These are phyloP conservation scores for Yarrowia keelungensis DNA, from an alignment of 805 yeast genomes.

Conservation along the genomic window DNA sequence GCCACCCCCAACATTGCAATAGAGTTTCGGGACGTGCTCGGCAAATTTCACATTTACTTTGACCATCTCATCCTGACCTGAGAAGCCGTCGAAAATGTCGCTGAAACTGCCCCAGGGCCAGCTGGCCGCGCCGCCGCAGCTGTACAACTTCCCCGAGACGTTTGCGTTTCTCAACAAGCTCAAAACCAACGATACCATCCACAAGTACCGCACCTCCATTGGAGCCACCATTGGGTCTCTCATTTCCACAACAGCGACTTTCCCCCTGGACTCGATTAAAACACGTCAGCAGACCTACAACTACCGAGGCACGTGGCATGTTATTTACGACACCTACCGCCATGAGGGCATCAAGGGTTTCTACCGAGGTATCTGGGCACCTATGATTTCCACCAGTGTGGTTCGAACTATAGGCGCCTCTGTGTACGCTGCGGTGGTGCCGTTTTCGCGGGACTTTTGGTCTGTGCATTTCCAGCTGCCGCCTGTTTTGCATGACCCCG, in stretches of 20 bases:
- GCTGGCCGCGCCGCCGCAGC: constrained; percentile 17
- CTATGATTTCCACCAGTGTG: constrained; percentile 65
- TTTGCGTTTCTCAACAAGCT: constrained; percentile 23
- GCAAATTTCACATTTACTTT: constrained; percentile 26
- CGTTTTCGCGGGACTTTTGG: constrained; percentile 42
- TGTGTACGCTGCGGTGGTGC: constrained; percentile 64
- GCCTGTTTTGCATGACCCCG: constrained; percentile 24
- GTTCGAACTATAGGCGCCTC: constrained; percentile 72
- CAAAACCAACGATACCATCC: constrained; percentile 13
- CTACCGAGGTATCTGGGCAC: constrained; percentile 79
- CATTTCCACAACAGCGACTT: constrained; percentile 72
- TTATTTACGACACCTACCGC: constrained; percentile 61
- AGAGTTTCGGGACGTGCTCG: constrained; percentile 24
- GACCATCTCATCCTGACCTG: constrained; percentile 5
- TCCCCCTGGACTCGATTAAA: constrained; percentile 85
- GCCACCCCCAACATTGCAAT: not conserved
- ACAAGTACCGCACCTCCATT: constrained; percentile 58
- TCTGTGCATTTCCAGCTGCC: constrained; percentile 41
- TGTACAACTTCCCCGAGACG: constrained; percentile 25
- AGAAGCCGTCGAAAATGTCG: constrained; percentile 20
- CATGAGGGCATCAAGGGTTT: constrained; percentile 74
- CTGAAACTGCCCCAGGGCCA: constrained; percentile 27
- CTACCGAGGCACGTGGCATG: constrained; percentile 63
- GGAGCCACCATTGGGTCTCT: constrained; percentile 71
- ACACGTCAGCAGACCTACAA: constrained; percentile 84